A percentile compares a stretch with the other conserved stretches of the same genome.
These are phyloP conservation scores for Neopestalotiopsis sp. DNA, from an alignment of 2,329 filamentous ascomycete species.

Conservation along the genomic window DNA sequence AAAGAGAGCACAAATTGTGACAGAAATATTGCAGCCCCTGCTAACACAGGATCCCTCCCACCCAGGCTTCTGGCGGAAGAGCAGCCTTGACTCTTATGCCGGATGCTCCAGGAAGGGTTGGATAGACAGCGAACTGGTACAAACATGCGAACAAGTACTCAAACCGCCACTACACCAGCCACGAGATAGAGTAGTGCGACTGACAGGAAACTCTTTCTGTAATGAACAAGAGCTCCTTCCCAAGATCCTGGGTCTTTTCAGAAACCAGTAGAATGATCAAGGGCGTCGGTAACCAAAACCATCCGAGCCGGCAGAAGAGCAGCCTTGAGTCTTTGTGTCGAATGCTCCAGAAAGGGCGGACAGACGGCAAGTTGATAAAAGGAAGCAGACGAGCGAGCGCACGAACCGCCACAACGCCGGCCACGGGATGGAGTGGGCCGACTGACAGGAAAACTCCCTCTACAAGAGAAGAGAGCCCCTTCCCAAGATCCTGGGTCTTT, in stretches of 20 bases:
- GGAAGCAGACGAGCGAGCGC: conserved; percentile 3
- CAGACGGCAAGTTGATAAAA: background rate
- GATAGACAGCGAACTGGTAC: background rate
- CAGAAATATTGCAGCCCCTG: background rate
- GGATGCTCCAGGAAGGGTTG: background rate
- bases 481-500: conserved; percentile 11
- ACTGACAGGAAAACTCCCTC: conserved; percentile 8
- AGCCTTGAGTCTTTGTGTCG: conserved; percentile 3
- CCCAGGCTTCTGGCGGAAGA: conserved; percentile 19
- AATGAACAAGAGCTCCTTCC: conserved; percentile 10
- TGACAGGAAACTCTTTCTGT: conserved; percentile 7
- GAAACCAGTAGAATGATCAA: background rate
- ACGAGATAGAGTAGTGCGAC: conserved; percentile 10
- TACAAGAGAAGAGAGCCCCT: conserved; percentile 10
- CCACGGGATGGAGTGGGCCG: conserved; percentile 9
- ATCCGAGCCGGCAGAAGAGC: background rate
- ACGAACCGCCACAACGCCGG: conserved; percentile 5
- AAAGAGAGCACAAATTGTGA: background rate
- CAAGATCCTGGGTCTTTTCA: conserved; percentile 7
- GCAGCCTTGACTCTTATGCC: conserved; percentile 17
- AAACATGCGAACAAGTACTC: background rate
- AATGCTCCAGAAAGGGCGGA: conserved; percentile 2
- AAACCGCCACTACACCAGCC: conserved; percentile 2
- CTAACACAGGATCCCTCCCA: conserved; percentile 14
- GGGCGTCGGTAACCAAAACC: background rate